A percentile compares a stretch with the other conserved stretches of the same genome.
Evolutionary conservation across 2,329 filamentous ascomycete species (phyloP).

Genomic region (Neopestalotiopsis sp.): DNA sequence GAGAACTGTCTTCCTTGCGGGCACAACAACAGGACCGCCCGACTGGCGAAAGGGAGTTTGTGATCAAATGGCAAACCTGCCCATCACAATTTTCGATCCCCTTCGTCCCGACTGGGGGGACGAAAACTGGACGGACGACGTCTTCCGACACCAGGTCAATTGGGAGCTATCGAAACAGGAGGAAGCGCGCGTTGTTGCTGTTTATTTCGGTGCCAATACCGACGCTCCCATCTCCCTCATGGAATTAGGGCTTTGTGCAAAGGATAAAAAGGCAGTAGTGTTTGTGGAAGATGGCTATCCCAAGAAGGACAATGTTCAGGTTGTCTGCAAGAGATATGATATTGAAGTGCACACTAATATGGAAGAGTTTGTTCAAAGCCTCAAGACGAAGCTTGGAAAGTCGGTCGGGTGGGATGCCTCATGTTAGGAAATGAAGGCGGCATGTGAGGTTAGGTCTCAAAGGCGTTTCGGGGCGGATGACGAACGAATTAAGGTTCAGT

Average conservation of each 20-base stretch:
- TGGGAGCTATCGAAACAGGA: slow-evolving; percentile 68
- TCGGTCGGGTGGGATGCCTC: neutral
- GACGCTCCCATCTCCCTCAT: slow-evolving; percentile 63
- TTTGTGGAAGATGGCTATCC: slow-evolving; percentile 55
- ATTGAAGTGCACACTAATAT: slow-evolving; percentile 50
- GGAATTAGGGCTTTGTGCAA: slow-evolving; percentile 62
- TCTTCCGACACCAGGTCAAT: slow-evolving; percentile 59
- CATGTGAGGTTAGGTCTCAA: too few species aligned
- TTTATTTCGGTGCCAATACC: slow-evolving; percentile 61
- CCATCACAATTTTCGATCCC: slow-evolving; percentile 64
- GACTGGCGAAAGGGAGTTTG: slow-evolving; percentile 60
- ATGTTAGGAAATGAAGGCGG: too few species aligned
- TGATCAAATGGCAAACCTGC: slow-evolving; percentile 44
- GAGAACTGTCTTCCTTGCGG: slow-evolving; percentile 61
- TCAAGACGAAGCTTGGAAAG: slow-evolving; percentile 38
- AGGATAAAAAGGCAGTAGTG: slow-evolving; percentile 53
- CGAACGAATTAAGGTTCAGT: too few species aligned
- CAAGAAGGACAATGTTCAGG: slow-evolving; percentile 66
- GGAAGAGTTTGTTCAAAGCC: slow-evolving; percentile 43
- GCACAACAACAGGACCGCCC: slow-evolving; percentile 52
- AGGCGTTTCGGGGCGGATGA: too few species aligned
- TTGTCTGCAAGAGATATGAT: slow-evolving; percentile 56
- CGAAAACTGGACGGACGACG: slow-evolving; percentile 53
- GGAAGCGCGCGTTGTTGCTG: slow-evolving; percentile 56
- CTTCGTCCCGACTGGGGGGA: slow-evolving; percentile 66